Percentiles rank a stretch among this genome's conserved stretches.
phyloP scores from a whole-genome alignment of 106 monocot species.

The Ottelia alismoides region DNA sequence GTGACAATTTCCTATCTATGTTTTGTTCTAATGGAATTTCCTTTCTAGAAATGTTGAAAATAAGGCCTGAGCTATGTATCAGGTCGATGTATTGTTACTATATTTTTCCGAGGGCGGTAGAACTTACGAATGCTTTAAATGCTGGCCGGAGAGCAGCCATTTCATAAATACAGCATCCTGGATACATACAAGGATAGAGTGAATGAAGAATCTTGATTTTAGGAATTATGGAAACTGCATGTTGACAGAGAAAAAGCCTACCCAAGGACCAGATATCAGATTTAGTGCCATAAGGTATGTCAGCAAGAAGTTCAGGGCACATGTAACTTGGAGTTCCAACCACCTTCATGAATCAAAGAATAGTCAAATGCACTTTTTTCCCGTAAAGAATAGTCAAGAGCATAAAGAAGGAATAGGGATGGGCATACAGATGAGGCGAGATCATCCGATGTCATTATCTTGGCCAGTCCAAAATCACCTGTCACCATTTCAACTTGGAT shows the following conservation, averaged over 20 bases:
- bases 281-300: constrained; percentile 96
- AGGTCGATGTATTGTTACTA: no score
- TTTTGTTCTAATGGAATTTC: no score
- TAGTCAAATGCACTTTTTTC: background rate
- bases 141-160: constrained; percentile 93
- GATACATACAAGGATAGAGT: constrained; percentile 1
- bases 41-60: no score
- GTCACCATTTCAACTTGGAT: no score
- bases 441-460: constrained; percentile 92
- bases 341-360: constrained; percentile 20
- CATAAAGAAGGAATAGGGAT: background rate
- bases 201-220: background rate
- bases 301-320: constrained; percentile 99
- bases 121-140: constrained; percentile 98
- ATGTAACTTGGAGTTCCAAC: constrained; percentile 99
- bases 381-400: background rate
- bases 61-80: no score
- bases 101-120: background rate
- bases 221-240: background rate
- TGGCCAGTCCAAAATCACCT: constrained; percentile 99
- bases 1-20: no score
- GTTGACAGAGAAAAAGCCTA: constrained; percentile 12
- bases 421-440: constrained; percentile 86
- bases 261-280: constrained; percentile 99
- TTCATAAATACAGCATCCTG: constrained; percentile 99